Conservation (phyloP, 345 rosid species). For the Pugionium cornutum region DNA sequence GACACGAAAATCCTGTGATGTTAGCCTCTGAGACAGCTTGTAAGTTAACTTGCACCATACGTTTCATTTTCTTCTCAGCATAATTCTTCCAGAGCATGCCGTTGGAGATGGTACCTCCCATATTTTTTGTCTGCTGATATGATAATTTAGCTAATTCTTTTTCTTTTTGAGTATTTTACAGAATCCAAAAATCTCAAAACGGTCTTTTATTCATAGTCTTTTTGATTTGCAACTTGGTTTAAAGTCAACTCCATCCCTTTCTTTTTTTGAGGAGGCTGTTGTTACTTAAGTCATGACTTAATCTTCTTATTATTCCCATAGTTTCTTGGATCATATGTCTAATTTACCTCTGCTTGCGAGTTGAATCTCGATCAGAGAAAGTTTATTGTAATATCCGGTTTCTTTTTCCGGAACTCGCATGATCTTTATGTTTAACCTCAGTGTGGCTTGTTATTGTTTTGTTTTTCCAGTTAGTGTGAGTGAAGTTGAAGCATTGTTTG, state of each 20-base stretch:
- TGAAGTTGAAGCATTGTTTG: constrained; percentile 99
- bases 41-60: constrained; percentile 46
- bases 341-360: neutral
- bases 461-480: constrained; percentile 82
- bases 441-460: constrained; percentile 10
- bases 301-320: neutral
- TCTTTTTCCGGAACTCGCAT: too few relatives aligned
- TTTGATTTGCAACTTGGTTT: constrained; percentile 15
- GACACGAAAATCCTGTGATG: constrained; percentile 80
- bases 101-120: neutral
- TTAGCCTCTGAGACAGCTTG: constrained; percentile 97
- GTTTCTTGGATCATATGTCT: constrained; percentile 14
- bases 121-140: neutral
- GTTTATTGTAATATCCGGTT: neutral
- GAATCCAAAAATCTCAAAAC: neutral
- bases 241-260: neutral
- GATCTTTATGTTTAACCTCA: neutral
- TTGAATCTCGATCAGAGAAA: constrained; percentile 17
- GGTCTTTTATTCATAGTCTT: neutral
- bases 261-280: constrained; percentile 7
- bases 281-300: neutral
- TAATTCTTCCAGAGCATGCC: neutral
- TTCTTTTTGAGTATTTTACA: too few relatives aligned
- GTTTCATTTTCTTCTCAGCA: constrained; percentile 18
- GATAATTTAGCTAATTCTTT: neutral